Evolutionary conservation across 306 rosid species (phyloP).

Genomic region (apple (Malus domestica)): DNA sequence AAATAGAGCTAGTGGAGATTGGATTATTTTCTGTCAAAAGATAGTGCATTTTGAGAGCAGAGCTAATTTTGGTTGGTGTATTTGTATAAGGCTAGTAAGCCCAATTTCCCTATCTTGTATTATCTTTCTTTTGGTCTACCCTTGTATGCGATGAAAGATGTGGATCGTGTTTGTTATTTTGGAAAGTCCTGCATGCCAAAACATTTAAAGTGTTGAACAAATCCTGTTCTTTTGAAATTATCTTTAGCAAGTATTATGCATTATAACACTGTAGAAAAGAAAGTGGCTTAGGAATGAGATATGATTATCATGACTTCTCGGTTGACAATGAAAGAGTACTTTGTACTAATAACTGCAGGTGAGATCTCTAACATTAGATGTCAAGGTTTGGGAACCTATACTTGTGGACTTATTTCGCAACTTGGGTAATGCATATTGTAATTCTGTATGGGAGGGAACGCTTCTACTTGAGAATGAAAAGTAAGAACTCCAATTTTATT

Average conservation of each 20-base stretch:
- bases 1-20: too few relatives aligned
- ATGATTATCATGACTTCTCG: neutral
- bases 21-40: too few relatives aligned
- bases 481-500: conserved; percentile 29
- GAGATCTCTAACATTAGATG: conserved; percentile 83
- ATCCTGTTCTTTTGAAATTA: neutral
- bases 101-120: neutral
- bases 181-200: neutral
- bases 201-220: neutral
- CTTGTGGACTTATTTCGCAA: conserved; percentile 70
- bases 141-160: neutral
- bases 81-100: too few relatives aligned
- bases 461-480: conserved; percentile 47
- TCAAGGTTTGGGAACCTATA: conserved; percentile 89
- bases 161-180: neutral
- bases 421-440: conserved; percentile 83
- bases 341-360: conserved; percentile 58
- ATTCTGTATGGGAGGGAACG: conserved; percentile 86
- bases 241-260: neutral
- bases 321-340: conserved; percentile 1
- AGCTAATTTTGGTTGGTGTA: too few relatives aligned
- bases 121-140: neutral
- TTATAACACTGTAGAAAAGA: neutral
- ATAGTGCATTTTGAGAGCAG: too few relatives aligned
- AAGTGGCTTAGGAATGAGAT: neutral